Conservation (phyloP, 1,139 yeast species). For the Yamadazyma atmosphaerica region DNA sequence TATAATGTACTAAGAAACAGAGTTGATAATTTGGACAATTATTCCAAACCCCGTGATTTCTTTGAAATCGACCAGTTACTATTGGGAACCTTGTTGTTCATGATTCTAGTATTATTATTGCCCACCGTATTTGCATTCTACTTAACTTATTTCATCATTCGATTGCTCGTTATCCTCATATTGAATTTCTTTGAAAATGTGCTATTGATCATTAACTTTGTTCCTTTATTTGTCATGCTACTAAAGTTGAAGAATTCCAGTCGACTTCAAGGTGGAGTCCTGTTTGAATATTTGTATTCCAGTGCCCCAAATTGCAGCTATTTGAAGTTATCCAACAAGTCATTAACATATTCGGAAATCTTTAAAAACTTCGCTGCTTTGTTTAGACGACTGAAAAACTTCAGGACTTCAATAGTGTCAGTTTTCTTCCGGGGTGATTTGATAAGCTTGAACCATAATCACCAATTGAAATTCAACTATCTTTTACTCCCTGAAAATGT, state of each 20-base stretch:
- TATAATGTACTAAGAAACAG: slow-evolving; percentile 80
- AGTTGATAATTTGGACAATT: slow-evolving; percentile 58
- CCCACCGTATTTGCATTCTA: slow-evolving; percentile 92
- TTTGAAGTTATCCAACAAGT: slow-evolving; percentile 36
- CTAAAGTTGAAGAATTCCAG: slow-evolving; percentile 78
- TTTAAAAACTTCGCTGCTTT: slow-evolving; percentile 34
- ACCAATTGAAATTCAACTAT: slow-evolving; percentile 36
- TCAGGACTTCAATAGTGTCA: slow-evolving; percentile 26
- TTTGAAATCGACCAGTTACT: slow-evolving; percentile 86
- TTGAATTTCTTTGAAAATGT: slow-evolving; percentile 60
- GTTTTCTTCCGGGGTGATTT: slow-evolving; percentile 34
- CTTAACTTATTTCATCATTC: slow-evolving; percentile 62
- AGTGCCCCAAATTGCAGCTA: slow-evolving; percentile 21
- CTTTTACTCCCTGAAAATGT: slow-evolving; percentile 44
- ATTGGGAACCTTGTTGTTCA: slow-evolving; percentile 85
- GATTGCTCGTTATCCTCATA: slow-evolving; percentile 51
- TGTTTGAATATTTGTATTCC: slow-evolving; percentile 30
- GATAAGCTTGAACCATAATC: slow-evolving; percentile 30
- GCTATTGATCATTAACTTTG: slow-evolving; percentile 71
- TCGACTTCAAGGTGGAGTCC: slow-evolving; percentile 88
- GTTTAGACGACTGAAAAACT: slow-evolving; percentile 33
- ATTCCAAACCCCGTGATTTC: slow-evolving; percentile 49
- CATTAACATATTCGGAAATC: slow-evolving; percentile 40
- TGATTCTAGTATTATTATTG: slow-evolving; percentile 70
- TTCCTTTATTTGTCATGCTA: slow-evolving; percentile 81